Evolutionary conservation across 805 yeast genomes (phyloP).

Genomic region (Cyberlindnera subsufficiens): DNA sequence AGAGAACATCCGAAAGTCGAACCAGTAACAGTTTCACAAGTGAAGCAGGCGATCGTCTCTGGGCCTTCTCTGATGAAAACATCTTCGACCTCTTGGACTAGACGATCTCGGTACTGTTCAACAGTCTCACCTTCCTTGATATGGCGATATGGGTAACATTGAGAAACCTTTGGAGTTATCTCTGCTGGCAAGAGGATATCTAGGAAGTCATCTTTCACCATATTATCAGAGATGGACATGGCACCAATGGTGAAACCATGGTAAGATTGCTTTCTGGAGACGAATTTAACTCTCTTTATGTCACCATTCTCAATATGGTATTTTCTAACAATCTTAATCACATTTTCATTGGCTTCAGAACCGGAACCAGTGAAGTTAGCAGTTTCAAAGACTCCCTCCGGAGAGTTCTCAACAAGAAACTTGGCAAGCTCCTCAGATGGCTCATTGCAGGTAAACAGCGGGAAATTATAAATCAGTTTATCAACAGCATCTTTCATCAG

Average conservation of each 20-base stretch:
- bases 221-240: slow-evolving; percentile 34
- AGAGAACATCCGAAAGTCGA: slow-evolving; percentile 38
- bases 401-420: slow-evolving; percentile 39
- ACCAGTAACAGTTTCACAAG: slow-evolving; percentile 41
- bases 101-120: slow-evolving; percentile 33
- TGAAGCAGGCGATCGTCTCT: slow-evolving; percentile 35
- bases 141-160: slow-evolving; percentile 26
- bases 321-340: slow-evolving; percentile 49
- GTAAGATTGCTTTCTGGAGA: slow-evolving; percentile 39
- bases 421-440: slow-evolving; percentile 37
- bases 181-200: slow-evolving; percentile 22
- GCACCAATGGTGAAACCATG: slow-evolving; percentile 47
- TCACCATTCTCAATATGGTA: slow-evolving; percentile 39
- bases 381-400: slow-evolving; percentile 34
- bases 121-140: slow-evolving; percentile 28
- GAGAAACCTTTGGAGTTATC: slow-evolving; percentile 22
- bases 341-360: slow-evolving; percentile 62
- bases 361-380: slow-evolving; percentile 53
- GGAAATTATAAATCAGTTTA: slow-evolving; percentile 32
- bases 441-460: slow-evolving; percentile 25
- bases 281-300: slow-evolving; percentile 34
- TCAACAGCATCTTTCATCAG: slow-evolving; percentile 36
- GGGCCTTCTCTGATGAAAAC: slow-evolving; percentile 36
- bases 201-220: slow-evolving; percentile 31
- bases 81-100: slow-evolving; percentile 36